Conservation (phyloP, 2,329 filamentous ascomycete species). For the Ceratocystis huliohia region DNA sequence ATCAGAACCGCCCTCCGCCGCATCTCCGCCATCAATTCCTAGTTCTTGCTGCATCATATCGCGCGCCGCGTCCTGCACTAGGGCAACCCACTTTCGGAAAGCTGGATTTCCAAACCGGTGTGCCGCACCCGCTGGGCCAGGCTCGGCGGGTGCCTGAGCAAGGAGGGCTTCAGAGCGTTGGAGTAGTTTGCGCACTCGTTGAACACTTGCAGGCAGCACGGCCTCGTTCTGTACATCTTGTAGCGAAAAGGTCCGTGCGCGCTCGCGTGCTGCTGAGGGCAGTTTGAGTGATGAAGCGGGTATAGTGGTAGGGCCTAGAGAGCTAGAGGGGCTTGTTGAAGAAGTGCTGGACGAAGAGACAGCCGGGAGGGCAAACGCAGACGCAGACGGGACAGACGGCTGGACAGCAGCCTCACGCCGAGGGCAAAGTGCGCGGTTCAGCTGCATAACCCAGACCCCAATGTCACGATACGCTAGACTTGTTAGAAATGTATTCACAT, state of each 20-base stretch:
- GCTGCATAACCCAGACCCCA: slow-evolving; percentile 73
- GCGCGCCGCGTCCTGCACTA: slow-evolving; percentile 49
- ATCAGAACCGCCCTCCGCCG: slow-evolving; percentile 12
- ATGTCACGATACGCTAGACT: slow-evolving; percentile 80
- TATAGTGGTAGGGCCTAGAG: neutral
- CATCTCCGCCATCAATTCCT: slow-evolving; percentile 19
- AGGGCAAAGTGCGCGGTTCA: slow-evolving; percentile 78
- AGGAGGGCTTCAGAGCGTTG: slow-evolving; percentile 52
- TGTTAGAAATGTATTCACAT: slow-evolving; percentile 68
- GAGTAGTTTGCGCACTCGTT: slow-evolving; percentile 53
- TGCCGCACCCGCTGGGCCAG: slow-evolving; percentile 43
- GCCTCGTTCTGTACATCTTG: slow-evolving; percentile 3
- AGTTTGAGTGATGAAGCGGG: neutral
- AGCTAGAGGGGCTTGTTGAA: too few relatives aligned
- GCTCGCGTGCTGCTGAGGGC: slow-evolving; percentile 24
- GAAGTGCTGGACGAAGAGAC: neutral
- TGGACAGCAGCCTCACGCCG: slow-evolving; percentile 31
- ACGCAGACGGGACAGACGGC: neutral
- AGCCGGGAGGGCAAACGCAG: neutral
- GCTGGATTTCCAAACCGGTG: slow-evolving; percentile 84
- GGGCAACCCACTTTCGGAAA: slow-evolving; percentile 69
- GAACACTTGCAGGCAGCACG: slow-evolving; percentile 41
- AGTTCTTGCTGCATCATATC: slow-evolving; percentile 36
- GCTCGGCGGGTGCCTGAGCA: slow-evolving; percentile 68
- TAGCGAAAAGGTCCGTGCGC: slow-evolving; percentile 13